A percentile compares a stretch with the other conserved stretches of the same genome.
phyloP scores from a whole-genome alignment of 257 asterid genomes.

The Jacaranda mimosifolia region DNA sequence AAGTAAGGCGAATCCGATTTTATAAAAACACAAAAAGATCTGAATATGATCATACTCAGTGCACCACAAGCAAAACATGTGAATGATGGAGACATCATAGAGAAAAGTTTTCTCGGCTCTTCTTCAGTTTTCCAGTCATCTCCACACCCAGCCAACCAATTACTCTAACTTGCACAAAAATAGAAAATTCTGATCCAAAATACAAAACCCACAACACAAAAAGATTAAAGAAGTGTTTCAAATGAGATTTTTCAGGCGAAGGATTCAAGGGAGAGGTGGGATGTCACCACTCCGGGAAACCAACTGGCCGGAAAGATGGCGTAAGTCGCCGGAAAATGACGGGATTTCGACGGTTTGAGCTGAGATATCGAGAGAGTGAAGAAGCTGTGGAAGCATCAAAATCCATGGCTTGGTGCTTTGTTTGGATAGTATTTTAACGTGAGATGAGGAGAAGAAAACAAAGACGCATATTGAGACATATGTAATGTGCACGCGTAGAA shows the following conservation, averaged over 20 bases:
- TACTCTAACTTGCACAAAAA: background rate
- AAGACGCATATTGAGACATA: conserved; percentile 39
- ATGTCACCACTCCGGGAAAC: conserved; percentile 36
- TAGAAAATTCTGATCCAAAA: conserved; percentile 13
- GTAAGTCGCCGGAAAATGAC: conserved; percentile 47
- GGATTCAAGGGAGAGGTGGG: conserved; percentile 24
- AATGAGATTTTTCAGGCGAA: conserved; percentile 12
- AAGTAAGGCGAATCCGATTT: background rate
- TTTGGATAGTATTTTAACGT: conserved; percentile 39
- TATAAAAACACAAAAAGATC: background rate
- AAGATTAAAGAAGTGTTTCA: background rate
- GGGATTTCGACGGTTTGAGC: conserved; percentile 45
- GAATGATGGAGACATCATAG: conserved; percentile 20
- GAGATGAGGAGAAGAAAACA: conserved; percentile 56
- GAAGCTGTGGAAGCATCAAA: conserved; percentile 39
- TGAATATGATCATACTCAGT: background rate
- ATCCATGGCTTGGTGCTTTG: conserved; percentile 44
- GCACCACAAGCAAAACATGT: background rate
- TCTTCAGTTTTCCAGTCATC: conserved; percentile 7
- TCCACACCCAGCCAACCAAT: conserved; percentile 17
- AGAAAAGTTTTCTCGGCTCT: background rate
- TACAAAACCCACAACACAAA: conserved; percentile 24
- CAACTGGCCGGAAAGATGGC: conserved; percentile 46
- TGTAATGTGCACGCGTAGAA: conserved; percentile 38
- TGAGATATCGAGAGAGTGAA: conserved; percentile 45